A percentile compares a stretch with the other conserved stretches of the same genome.
Conservation (phyloP, 805 yeast genomes). For the Saccharomycopsis babjevae region DNA sequence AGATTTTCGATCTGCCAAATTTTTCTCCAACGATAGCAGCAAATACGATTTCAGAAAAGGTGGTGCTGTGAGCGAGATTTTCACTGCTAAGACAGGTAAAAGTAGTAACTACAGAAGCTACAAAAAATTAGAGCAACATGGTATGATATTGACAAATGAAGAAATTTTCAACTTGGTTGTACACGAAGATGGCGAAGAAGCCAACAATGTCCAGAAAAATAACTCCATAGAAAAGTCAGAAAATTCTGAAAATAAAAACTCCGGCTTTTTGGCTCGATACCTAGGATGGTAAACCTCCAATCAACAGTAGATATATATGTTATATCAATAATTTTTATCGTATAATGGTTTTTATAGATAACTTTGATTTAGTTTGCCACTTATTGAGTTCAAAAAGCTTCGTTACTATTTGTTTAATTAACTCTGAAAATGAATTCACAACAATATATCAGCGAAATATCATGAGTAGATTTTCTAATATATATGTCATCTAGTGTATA, state of each 20-base stretch:
- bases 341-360: too few species aligned
- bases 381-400: too few species aligned
- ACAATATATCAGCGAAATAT: too few species aligned
- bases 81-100: neutral
- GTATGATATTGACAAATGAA: neutral
- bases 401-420: too few species aligned
- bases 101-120: neutral
- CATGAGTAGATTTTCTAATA: too few species aligned
- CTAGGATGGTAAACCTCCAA: slow-evolving; percentile 11
- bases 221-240: slow-evolving; percentile 7
- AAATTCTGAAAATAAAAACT: neutral
- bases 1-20: neutral
- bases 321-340: too few species aligned
- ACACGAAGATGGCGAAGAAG: neutral
- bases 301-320: too few species aligned
- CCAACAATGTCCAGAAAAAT: slow-evolving; percentile 4
- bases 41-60: neutral
- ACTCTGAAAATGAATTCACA: too few species aligned
- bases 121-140: neutral
- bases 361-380: too few species aligned
- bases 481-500: too few species aligned
- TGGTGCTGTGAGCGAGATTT: neutral
- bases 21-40: neutral
- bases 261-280: neutral
- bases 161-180: slow-evolving; percentile 1